phyloP scores from a whole-genome alignment of 768 basidiomycete genomes.

The Panus rudis region DNA sequence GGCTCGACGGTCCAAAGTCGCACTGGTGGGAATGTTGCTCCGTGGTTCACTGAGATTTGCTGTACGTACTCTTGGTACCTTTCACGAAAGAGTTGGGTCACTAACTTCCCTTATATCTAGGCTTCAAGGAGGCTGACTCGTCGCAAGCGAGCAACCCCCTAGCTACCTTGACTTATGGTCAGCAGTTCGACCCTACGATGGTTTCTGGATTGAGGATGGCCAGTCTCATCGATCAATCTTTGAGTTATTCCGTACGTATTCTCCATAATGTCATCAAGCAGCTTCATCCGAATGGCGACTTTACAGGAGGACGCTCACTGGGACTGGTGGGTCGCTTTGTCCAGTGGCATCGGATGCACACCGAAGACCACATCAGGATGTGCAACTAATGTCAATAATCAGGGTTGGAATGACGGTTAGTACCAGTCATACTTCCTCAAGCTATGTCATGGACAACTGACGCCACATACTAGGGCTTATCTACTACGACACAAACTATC shows the following conservation, averaged over 20 bases:
- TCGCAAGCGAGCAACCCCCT: slow-evolving; percentile 11
- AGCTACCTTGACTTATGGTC: slow-evolving; percentile 10
- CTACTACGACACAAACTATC: slow-evolving; percentile 35
- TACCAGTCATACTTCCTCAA: neutral
- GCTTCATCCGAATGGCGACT: neutral
- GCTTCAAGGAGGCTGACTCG: slow-evolving; percentile 12
- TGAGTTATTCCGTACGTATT: slow-evolving; percentile 13
- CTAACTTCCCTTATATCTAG: no score
- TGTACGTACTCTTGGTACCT: no score
- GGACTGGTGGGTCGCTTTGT: slow-evolving; percentile 12
- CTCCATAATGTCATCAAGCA: neutral
- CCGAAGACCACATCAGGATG: slow-evolving; percentile 30
- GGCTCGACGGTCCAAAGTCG: slow-evolving; percentile 9
- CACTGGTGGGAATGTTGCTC: slow-evolving; percentile 14
- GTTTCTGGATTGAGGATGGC: slow-evolving; percentile 15
- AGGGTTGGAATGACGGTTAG: slow-evolving; percentile 35
- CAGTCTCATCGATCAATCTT: slow-evolving; percentile 15
- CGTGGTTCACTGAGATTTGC: slow-evolving; percentile 23
- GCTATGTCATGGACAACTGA: slow-evolving; percentile 5
- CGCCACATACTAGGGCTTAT: no score
- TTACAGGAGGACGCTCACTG: slow-evolving; percentile 7
- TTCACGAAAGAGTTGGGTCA: no score
- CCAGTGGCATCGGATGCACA: slow-evolving; percentile 32
- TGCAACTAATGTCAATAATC: slow-evolving; percentile 28
- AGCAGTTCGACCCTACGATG: slow-evolving; percentile 17